A percentile compares a stretch with the other conserved stretches of the same genome.
These are phyloP conservation scores for Amanita jacksonii DNA, from an alignment of 768 basidiomycete genomes.

Conservation along the genomic window DNA sequence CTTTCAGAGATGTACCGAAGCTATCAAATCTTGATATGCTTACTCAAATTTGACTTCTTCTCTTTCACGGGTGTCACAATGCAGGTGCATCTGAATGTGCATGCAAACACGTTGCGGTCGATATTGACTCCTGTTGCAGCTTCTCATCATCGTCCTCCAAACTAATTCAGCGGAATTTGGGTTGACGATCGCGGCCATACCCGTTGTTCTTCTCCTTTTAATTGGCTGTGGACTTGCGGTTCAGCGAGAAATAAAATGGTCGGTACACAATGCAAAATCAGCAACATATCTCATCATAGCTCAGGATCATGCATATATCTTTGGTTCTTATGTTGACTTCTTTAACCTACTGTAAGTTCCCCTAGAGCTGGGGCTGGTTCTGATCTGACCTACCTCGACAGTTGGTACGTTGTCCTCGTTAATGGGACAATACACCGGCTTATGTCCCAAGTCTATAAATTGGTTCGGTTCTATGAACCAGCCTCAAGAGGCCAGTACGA, in stretches of 20 bases:
- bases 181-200: constrained; percentile 75
- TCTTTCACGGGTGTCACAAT: constrained; percentile 81
- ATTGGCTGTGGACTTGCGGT: constrained; percentile 60
- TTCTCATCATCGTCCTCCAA: constrained; percentile 69
- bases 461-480: constrained; percentile 75
- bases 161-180: constrained; percentile 66
- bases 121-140: constrained; percentile 27
- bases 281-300: neutral
- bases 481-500: constrained; percentile 41
- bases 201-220: constrained; percentile 62
- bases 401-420: constrained; percentile 27
- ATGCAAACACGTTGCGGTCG: too few species aligned
- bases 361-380: constrained; percentile 5
- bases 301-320: constrained; percentile 63
- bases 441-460: constrained; percentile 56
- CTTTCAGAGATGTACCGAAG: constrained; percentile 80
- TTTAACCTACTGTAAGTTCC: constrained; percentile 58
- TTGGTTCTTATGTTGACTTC: constrained; percentile 74
- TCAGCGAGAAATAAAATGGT: constrained; percentile 77
- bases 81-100: constrained; percentile 42
- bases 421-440: neutral
- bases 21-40: constrained; percentile 81
- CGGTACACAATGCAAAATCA: constrained; percentile 13
- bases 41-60: constrained; percentile 89
- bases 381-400: constrained; percentile 13